A percentile compares a stretch with the other conserved stretches of the same genome.
These are phyloP conservation scores for Phytophthora litchii DNA, from an alignment of 352 stramenopile genomes.

Conservation along the genomic window DNA sequence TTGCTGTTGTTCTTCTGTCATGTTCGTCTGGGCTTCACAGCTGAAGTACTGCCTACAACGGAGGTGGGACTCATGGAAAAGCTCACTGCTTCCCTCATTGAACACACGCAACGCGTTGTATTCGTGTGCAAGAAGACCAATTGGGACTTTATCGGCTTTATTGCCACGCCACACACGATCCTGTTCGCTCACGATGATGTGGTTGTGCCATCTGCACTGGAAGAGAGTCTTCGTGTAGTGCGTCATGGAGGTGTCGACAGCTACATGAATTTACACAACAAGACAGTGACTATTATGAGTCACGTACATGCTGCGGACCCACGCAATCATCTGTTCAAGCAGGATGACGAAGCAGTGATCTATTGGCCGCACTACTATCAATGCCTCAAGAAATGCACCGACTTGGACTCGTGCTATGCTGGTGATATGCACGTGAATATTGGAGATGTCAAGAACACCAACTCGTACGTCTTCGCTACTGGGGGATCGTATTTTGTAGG, in stretches of 20 bases:
- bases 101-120: constrained; percentile 64
- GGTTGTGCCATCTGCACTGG: constrained; percentile 49
- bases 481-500: constrained; percentile 80
- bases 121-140: constrained; percentile 81
- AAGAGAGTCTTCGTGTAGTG: constrained; percentile 65
- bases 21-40: constrained; percentile 62
- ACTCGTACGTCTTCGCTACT: constrained; percentile 84
- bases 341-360: constrained; percentile 77
- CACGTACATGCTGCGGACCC: constrained; percentile 59
- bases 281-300: constrained; percentile 81
- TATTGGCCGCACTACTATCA: constrained; percentile 85
- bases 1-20: constrained; percentile 72
- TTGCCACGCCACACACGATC: constrained; percentile 64
- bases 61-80: constrained; percentile 53
- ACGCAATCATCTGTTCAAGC: constrained; percentile 69
- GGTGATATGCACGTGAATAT: constrained; percentile 86
- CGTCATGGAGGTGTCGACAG: constrained; percentile 69
- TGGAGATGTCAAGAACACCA: constrained; percentile 58
- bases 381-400: constrained; percentile 74
- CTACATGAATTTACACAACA: constrained; percentile 84
- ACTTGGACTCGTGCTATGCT: constrained; percentile 69
- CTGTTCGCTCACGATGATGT: constrained; percentile 76
- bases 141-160: constrained; percentile 78
- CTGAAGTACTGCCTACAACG: constrained; percentile 50
- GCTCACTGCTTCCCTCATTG: constrained; percentile 50